Conservation (phyloP, 2,329 filamentous ascomycete genomes). For the Colletotrichum gigasporum region DNA sequence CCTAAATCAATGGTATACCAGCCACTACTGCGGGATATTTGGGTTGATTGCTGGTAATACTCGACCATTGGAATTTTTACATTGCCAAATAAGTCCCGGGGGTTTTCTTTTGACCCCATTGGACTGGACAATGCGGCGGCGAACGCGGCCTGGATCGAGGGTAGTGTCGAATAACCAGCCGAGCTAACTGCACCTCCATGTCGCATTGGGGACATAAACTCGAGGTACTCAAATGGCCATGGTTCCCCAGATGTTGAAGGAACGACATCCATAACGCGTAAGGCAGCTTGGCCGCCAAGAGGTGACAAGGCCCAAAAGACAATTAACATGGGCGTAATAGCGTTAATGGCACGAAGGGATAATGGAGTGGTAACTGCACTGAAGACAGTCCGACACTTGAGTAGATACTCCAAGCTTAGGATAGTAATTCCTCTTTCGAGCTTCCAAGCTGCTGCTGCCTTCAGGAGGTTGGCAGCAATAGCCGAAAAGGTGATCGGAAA, state of each 20-base stretch:
- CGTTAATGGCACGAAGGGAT: neutral
- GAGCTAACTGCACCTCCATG: neutral
- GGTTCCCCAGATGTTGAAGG: neutral
- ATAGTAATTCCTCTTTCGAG: slow-evolving; percentile 9
- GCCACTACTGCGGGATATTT: neutral
- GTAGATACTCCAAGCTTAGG: neutral
- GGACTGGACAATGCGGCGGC: neutral
- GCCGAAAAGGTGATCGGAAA: slow-evolving; percentile 10
- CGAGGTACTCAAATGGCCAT: neutral
- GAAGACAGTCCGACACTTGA: slow-evolving; percentile 5
- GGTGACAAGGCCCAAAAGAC: slow-evolving; percentile 11
- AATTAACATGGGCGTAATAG: neutral
- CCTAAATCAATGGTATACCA: neutral
- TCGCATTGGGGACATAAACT: neutral
- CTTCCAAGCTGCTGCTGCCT: slow-evolving; percentile 12
- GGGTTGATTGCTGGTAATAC: neutral
- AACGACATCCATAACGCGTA: slow-evolving; percentile 3
- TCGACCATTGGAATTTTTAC: slow-evolving; percentile 14
- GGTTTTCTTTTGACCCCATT: neutral
- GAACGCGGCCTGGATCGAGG: neutral
- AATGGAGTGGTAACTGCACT: slow-evolving; percentile 6
- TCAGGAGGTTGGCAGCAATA: neutral
- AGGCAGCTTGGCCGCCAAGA: slow-evolving; percentile 9
- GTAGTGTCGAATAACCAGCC: neutral
- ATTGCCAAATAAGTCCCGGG: slow-evolving; percentile 11